Conservation (phyloP, 352 stramenopile species). For the Phytophthora multivora region DNA sequence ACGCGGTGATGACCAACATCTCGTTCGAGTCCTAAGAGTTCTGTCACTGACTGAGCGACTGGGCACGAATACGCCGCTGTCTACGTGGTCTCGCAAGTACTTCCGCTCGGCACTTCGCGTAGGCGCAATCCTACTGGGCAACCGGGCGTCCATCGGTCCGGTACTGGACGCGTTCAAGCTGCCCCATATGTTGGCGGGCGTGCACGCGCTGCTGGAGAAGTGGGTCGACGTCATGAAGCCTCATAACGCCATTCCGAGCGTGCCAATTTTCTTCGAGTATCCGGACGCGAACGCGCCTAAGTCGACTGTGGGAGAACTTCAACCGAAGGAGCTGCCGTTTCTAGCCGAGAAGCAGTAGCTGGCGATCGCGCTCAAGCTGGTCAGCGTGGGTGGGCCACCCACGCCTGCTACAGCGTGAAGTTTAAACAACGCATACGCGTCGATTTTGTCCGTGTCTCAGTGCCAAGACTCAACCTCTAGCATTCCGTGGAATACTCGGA, state of each 20-base stretch:
- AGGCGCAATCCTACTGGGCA: slow-evolving; percentile 90
- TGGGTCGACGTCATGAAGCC: slow-evolving; percentile 93
- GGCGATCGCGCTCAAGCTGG: slow-evolving; percentile 94
- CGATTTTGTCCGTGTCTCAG: too few relatives aligned
- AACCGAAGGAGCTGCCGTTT: slow-evolving; percentile 73
- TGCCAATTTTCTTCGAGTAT: slow-evolving; percentile 90
- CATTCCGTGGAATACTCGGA: background rate
- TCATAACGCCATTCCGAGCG: slow-evolving; percentile 95
- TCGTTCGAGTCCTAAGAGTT: slow-evolving; percentile 77
- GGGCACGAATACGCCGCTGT: slow-evolving; percentile 41
- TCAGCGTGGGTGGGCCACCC: slow-evolving; percentile 89
- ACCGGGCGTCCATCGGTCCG: slow-evolving; percentile 76
- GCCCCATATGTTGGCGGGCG: slow-evolving; percentile 78
- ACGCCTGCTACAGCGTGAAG: slow-evolving; percentile 73
- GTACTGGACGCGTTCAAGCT: slow-evolving; percentile 59
- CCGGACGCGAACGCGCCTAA: slow-evolving; percentile 29
- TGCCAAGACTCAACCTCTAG: background rate
- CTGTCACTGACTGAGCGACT: slow-evolving; percentile 55
- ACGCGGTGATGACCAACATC: slow-evolving; percentile 97
- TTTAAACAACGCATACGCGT: too few relatives aligned
- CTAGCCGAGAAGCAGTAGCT: slow-evolving; percentile 89
- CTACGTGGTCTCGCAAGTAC: slow-evolving; percentile 58
- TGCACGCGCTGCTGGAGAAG: slow-evolving; percentile 80
- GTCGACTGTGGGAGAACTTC: slow-evolving; percentile 17
- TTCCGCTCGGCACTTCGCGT: slow-evolving; percentile 93